phyloP scores from a whole-genome alignment of 1,284 basidiomycete genomes.

The Fomitopsis palustris region DNA sequence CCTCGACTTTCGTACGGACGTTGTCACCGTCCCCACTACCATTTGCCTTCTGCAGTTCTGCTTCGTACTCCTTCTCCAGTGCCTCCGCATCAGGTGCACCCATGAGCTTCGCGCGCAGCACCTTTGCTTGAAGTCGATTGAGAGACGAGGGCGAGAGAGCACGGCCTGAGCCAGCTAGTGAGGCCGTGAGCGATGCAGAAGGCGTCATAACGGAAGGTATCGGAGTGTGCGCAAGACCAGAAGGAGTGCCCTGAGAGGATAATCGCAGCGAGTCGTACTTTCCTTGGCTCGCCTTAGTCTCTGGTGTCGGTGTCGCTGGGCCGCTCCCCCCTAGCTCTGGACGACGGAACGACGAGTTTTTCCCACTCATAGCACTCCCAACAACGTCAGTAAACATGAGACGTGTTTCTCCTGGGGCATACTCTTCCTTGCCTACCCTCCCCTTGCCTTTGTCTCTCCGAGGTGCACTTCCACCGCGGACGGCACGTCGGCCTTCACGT shows the following conservation, averaged over 20 bases:
- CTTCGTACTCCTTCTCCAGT: slow-evolving; percentile 84
- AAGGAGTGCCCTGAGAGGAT: slow-evolving; percentile 35
- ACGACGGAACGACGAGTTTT: slow-evolving; percentile 76
- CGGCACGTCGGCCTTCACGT: slow-evolving; percentile 52
- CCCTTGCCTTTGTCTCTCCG: slow-evolving; percentile 22
- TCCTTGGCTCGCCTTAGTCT: slow-evolving; percentile 37
- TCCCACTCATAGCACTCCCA: slow-evolving; percentile 63
- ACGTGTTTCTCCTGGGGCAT: slow-evolving; percentile 46
- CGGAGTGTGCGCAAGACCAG: slow-evolving; percentile 58
- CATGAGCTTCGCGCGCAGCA: slow-evolving; percentile 88
- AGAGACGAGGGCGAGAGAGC: slow-evolving; percentile 73
- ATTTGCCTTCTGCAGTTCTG: slow-evolving; percentile 49
- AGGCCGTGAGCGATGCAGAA: slow-evolving; percentile 35
- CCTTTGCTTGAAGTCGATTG: slow-evolving; percentile 92
- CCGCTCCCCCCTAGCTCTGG: slow-evolving; percentile 63
- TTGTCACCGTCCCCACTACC: slow-evolving; percentile 38
- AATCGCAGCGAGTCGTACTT: slow-evolving; percentile 51
- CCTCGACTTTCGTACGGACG: slow-evolving; percentile 65
- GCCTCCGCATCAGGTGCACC: slow-evolving; percentile 66
- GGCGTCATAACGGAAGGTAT: slow-evolving; percentile 90
- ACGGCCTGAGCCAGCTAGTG: slow-evolving; percentile 30
- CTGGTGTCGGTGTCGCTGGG: slow-evolving; percentile 57
- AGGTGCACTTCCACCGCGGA: slow-evolving; percentile 14
- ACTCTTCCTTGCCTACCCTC: slow-evolving; percentile 31
- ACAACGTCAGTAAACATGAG: slow-evolving; percentile 67